A percentile compares a stretch with the other conserved stretches of the same genome.
phyloP scores from a whole-genome alignment of 2,329 filamentous ascomycete species.

The Claviceps fusiformis region DNA sequence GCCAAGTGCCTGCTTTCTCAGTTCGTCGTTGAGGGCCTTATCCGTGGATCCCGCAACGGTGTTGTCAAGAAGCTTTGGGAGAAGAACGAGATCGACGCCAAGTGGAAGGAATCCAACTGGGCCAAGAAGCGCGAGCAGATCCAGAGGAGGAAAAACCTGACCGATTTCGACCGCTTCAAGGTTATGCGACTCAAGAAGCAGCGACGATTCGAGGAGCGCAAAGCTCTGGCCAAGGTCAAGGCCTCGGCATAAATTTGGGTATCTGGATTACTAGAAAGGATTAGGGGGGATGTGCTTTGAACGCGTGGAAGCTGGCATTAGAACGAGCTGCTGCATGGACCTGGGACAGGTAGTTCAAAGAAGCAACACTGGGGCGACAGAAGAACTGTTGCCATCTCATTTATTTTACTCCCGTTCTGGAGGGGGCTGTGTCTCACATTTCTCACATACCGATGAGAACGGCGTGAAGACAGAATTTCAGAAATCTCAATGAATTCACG shows the following conservation, averaged over 20 bases:
- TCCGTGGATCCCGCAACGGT: conserved; percentile 71
- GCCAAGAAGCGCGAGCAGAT: conserved; percentile 84
- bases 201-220: conserved; percentile 95
- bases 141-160: conserved; percentile 77
- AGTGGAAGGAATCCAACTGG: conserved; percentile 86
- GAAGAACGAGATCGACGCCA: conserved; percentile 78
- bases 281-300: conserved; percentile 12
- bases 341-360: conserved; percentile 17
- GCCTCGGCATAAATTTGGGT: conserved; percentile 52
- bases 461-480: conserved; percentile 54
- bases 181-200: conserved; percentile 99
- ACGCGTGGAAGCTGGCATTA: conserved; percentile 22
- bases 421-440: conserved; percentile 53
- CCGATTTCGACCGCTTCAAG: conserved; percentile 99
- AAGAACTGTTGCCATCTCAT: conserved; percentile 30
- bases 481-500: conserved; percentile 29
- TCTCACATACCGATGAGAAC: conserved; percentile 42
- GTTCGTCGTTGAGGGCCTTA: conserved; percentile 74
- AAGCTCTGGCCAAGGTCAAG: conserved; percentile 88
- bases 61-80: conserved; percentile 82
- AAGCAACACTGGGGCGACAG: conserved; percentile 21
- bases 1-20: conserved; percentile 77
- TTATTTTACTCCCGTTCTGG: conserved; percentile 33
- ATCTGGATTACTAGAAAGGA: conserved; percentile 20
- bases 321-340: conserved; percentile 23